Base-by-base conservation (phyloP, 208 protist species). In the Kentomonas sorsogonicus region DNA sequence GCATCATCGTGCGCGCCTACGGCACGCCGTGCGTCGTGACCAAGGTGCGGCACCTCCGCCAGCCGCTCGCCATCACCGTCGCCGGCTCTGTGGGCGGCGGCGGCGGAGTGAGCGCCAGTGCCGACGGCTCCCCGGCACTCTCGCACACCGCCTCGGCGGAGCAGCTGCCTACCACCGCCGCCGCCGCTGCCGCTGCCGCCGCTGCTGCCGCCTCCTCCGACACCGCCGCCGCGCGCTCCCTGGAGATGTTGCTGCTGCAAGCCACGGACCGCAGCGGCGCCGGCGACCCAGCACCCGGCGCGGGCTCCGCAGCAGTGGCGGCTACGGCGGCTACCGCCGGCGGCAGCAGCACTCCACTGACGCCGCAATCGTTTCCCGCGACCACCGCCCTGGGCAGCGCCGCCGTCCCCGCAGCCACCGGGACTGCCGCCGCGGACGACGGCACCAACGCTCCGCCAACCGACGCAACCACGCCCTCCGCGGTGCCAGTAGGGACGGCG, bases 11-110 rank as follows among this genome's bases (percentile, higher is more conserved):
- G 16, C 80, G 89, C 10, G 89, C 86, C 1, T 96, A 94, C 65
- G 89, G 89, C n/a, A 96, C 89, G 4, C 86, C 86, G 22, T 93
- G 86, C 48, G 77, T 96, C 1, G 53, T 95, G n/a, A 90, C 83
- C 20, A 45, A 63, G 16, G 75, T 91, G 22, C 77, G 74, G 60
- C 75, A 79, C 69, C 73, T 89, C 6, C 68, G 87, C 41, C 67
- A 76, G 40, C 52, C 13, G 3, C 46, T 13, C 34, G 16, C 6
- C 34, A 41, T 20, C 51, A 36, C 33, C 7, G 33, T 5, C 7
- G 33, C 33, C 33, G 10, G 34, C 51, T 45, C 7, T 26, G 25
- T 13, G 3, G 29, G 41, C 51, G n/a, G 16, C 33, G 20, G 26
- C 20, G 39, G 26, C 25, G 39, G 27, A 23, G 3, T 10, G 27